Base-by-base conservation (phyloP, 169 alveolate genomes). In the Plasmodium reichenowi region DNA sequence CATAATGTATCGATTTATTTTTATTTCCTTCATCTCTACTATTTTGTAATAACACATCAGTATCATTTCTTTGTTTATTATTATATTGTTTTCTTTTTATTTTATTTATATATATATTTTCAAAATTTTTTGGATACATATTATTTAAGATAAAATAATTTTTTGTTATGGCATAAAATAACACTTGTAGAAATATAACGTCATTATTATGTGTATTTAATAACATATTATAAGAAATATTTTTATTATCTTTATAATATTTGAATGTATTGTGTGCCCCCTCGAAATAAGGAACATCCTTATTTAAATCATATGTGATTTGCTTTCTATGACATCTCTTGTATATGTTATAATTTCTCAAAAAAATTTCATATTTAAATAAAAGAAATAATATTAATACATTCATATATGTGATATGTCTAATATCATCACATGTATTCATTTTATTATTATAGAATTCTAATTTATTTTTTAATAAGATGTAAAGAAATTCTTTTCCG, bases 371-470 rank as follows among this genome's bases (percentile, higher is more conserved):
- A 59, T 78, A 72, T 67, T 78, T 78, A 67, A 78, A 47, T 78
- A 78, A 78, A 67, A 67, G 62, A 59, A 66, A 78, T 32, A 78
- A 72, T 6, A 78, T 15, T 63, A 78, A 67, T 13, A 78, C 66
- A 59, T 78, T 78, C 24, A 48, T 67, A 38, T 78, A 78, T 58
- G 80, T 68, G 9, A 59, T 66, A 32, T 12, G 15, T 13, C 80
- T 45, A 0, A 7, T 43, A 47, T 15, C 12, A 66, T 52, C 66
- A 47, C 32, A 29, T 58, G 58, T 50, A 43, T n/a, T 70, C 29
- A 38, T 66, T 67, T 52, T 48, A 52, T 78, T 52, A 26, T 78
- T 29, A 29, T 52, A 78, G 13, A 20, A 52, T 17, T 45, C 20
- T 32, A 2, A 59, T 47, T 10, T 38, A 66, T 13, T 29, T 45